Evolutionary conservation across 805 yeast species (phyloP).

Genomic region (Kurtzmaniella fragi): DNA sequence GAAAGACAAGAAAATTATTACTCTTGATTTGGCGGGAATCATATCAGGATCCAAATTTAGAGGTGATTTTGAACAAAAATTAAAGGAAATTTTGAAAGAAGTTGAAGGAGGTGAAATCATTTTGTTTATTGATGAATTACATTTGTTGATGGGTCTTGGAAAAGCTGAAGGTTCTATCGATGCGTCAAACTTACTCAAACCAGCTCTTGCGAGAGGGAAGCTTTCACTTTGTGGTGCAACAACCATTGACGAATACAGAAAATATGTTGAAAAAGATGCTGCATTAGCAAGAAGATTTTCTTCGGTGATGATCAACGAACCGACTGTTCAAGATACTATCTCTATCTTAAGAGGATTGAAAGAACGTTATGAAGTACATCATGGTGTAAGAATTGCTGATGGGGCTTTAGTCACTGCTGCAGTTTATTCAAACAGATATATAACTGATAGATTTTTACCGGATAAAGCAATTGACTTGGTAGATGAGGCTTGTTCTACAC

Average conservation of each 20-base stretch:
- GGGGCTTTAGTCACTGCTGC: conserved; percentile 94
- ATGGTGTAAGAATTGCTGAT: conserved; percentile 92
- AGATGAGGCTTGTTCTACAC: conserved; percentile 95
- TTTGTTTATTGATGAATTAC: conserved; percentile 87
- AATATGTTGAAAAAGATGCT: conserved; percentile 93
- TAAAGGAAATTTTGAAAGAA: conserved; percentile 77
- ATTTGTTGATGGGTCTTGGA: conserved; percentile 83
- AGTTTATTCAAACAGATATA: conserved; percentile 80
- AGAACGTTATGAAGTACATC: conserved; percentile 94
- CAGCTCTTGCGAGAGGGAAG: conserved; percentile 88
- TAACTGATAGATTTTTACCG: conserved; percentile 86
- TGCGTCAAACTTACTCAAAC: conserved; percentile 89
- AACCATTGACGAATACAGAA: conserved; percentile 86
- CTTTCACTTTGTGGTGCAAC: conserved; percentile 96
- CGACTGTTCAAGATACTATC: conserved; percentile 85
- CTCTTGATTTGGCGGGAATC: conserved; percentile 82
- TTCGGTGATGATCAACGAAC: conserved; percentile 81
- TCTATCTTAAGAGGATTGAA: conserved; percentile 89
- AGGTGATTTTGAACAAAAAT: conserved; percentile 92
- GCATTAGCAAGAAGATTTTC: conserved; percentile 94
- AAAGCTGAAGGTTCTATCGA: conserved; percentile 94
- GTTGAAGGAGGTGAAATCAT: conserved; percentile 76
- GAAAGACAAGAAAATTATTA: conserved; percentile 77
- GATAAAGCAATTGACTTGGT: conserved; percentile 96
- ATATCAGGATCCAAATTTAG: conserved; percentile 94